Evolutionary conservation across 2,329 filamentous ascomycete genomes (phyloP).

Genomic region (Plenodomus biglobosus): DNA sequence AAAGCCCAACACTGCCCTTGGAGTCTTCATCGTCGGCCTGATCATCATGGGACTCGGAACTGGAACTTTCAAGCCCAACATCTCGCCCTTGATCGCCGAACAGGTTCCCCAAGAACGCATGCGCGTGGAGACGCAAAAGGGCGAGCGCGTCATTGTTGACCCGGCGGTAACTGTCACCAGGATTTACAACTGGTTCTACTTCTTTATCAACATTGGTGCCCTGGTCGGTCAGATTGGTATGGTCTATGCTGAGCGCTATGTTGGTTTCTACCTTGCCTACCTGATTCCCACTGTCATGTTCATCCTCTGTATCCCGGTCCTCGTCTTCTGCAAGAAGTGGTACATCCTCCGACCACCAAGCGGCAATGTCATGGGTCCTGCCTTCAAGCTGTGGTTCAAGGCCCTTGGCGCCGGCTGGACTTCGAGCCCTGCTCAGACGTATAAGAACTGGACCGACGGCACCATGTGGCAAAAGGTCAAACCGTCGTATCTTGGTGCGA

Average conservation of each 20-base stretch:
- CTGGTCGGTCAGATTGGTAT: constrained; percentile 42
- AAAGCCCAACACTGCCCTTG: constrained; percentile 53
- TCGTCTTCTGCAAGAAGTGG: constrained; percentile 60
- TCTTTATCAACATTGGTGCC: constrained; percentile 45
- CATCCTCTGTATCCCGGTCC: constrained; percentile 59
- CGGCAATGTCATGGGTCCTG: constrained; percentile 68
- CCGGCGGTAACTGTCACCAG: constrained; percentile 66
- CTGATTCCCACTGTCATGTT: constrained; percentile 68
- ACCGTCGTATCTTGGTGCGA: constrained; percentile 60
- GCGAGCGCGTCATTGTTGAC: constrained; percentile 66
- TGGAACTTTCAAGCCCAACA: constrained; percentile 70
- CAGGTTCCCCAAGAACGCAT: constrained; percentile 59
- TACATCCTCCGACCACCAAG: constrained; percentile 65
- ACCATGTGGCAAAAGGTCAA: constrained; percentile 67
- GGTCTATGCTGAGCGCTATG: constrained; percentile 47
- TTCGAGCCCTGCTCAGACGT: constrained; percentile 59
- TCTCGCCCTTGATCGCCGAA: constrained; percentile 60
- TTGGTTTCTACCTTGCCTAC: constrained; percentile 74
- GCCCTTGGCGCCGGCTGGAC: constrained; percentile 56
- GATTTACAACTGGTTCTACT: constrained; percentile 61
- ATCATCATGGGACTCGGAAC: constrained; percentile 65
- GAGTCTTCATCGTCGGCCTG: constrained; percentile 51
- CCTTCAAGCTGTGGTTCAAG: constrained; percentile 56
- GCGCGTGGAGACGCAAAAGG: constrained; percentile 45
- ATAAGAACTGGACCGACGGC: constrained; percentile 56